Percentiles rank a stretch among this genome's conserved stretches.
phyloP scores from a whole-genome alignment of 176 grass and related monocot species.

The Cenchrus fungigraminus region DNA sequence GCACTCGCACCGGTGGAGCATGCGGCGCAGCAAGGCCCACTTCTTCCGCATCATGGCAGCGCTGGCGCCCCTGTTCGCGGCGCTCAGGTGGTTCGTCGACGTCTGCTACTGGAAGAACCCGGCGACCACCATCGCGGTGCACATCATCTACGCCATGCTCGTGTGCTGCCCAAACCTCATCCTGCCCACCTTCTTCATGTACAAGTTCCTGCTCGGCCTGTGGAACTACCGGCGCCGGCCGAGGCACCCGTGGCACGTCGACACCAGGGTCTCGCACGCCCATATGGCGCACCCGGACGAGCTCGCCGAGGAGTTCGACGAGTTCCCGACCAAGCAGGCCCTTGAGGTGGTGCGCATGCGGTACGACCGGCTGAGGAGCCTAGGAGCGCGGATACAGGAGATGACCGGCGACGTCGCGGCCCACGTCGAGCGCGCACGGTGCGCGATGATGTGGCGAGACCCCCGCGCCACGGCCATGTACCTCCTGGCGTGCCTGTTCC shows the following conservation, averaged over 20 bases:
- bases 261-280: conserved; percentile 71
- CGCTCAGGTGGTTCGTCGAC: conserved; percentile 62
- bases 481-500: conserved; percentile 52
- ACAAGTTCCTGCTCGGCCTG: conserved; percentile 68
- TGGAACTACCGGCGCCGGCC: conserved; percentile 63
- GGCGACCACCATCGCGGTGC: conserved; percentile 64
- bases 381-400: conserved; percentile 73
- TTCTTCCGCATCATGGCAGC: conserved; percentile 72
- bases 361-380: conserved; percentile 76
- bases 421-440: conserved; percentile 61
- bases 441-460: conserved; percentile 64
- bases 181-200: conserved; percentile 69
- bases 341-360: conserved; percentile 77
- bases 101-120: conserved; percentile 75
- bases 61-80: conserved; percentile 55
- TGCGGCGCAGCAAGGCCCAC: conserved; percentile 85
- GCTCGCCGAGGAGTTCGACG: conserved; percentile 91
- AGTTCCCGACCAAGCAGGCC: conserved; percentile 61
- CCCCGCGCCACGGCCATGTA: conserved; percentile 71
- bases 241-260: conserved; percentile 72
- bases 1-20: conserved; percentile 67
- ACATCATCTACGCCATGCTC: conserved; percentile 72
- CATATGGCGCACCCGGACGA: conserved; percentile 64
- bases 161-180: conserved; percentile 75
- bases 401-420: conserved; percentile 69